Evolutionary conservation across 2,329 filamentous ascomycete species (phyloP).

Genomic region (Rhynchosporium secalis): DNA sequence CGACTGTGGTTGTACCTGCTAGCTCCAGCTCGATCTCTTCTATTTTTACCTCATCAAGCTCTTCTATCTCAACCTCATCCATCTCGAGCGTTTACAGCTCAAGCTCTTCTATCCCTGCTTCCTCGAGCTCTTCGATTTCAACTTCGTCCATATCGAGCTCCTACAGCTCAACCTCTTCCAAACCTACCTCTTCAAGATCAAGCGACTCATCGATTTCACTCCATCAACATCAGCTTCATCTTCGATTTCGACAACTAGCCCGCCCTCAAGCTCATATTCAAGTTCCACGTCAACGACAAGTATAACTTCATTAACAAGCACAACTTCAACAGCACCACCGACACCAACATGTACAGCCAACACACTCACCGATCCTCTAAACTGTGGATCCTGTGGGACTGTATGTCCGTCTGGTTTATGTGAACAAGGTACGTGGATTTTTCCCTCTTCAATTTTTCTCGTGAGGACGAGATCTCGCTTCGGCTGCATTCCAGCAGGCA

Average conservation of each 20-base stretch:
- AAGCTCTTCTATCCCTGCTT: no score
- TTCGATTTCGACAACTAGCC: no score
- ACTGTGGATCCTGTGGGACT: conserved; percentile 14
- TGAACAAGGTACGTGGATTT: conserved; percentile 7
- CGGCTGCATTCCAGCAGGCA: neutral
- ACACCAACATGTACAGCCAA: conserved; percentile 10
- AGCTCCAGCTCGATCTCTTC: conserved; percentile 7
- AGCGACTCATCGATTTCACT: no score
- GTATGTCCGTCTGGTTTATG: conserved; percentile 11
- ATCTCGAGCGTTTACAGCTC: no score
- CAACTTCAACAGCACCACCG: conserved; percentile 5
- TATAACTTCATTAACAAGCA: neutral
- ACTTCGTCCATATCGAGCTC: no score
- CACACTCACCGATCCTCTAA: conserved; percentile 3
- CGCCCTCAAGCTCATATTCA: no score
- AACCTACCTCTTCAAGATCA: no score
- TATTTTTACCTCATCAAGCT: neutral
- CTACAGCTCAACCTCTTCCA: no score
- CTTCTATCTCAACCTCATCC: neutral
- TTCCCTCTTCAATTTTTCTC: neutral
- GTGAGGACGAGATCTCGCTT: neutral
- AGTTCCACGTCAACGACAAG: no score
- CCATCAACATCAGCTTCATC: no score
- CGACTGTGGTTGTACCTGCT: conserved; percentile 23
- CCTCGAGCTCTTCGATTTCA: no score